Percentiles rank a stretch among this genome's conserved stretches.
Conservation (phyloP, 441 rosid species). For the Lepidium campestre region DNA sequence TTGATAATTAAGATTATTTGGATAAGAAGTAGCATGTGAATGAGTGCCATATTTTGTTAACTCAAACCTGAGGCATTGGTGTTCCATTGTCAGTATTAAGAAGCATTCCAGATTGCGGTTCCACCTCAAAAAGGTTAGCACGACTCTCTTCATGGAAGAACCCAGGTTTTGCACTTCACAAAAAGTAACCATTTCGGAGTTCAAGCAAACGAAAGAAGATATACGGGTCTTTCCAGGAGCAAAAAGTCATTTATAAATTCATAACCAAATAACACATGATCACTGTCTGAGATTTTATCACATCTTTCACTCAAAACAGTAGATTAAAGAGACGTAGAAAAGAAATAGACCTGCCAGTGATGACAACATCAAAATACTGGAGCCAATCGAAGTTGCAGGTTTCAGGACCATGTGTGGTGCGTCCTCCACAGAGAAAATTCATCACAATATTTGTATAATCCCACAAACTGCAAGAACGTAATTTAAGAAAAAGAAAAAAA, state of each 20-base stretch:
- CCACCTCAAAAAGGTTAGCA: constrained; percentile 93
- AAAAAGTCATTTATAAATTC: not conserved
- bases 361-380: constrained; percentile 80
- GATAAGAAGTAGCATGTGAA: not conserved
- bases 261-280: not conserved
- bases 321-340: not conserved
- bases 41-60: not conserved
- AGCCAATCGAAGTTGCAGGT: constrained; percentile 83
- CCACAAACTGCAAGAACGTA: constrained; percentile 77
- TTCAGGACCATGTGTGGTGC: constrained; percentile 31
- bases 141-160: constrained; percentile 89
- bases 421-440: constrained; percentile 83
- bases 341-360: constrained; percentile 80
- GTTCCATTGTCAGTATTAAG: constrained; percentile 90
- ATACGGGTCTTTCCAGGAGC: not conserved
- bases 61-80: constrained; percentile 81
- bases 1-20: not conserved
- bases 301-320: not conserved
- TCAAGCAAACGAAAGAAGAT: not conserved
- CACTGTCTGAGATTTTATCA: not conserved
- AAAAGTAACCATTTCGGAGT: not conserved
- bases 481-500: not conserved
- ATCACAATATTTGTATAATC: constrained; percentile 96
- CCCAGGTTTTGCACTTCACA: constrained; percentile 85
- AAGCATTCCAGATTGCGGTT: constrained; percentile 82